Evolutionary conservation across 371 early-diverging fungal genomes (phyloP), one percentile per base, ranked within the genome.

Genomic region (Phascolomyces articulosus): DNA sequence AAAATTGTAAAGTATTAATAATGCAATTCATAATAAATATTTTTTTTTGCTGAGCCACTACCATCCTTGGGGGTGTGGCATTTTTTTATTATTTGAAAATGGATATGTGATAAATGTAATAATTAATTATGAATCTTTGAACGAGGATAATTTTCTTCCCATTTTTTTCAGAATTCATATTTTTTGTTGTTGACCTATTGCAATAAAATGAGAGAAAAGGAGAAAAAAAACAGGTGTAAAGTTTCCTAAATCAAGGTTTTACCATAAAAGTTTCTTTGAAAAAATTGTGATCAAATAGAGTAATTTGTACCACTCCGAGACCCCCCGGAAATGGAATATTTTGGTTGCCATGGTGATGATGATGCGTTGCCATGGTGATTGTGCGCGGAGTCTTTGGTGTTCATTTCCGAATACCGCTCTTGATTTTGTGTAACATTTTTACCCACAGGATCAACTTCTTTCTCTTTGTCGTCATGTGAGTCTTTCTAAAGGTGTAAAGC

Each of bases 351-450:
- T 34, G 34, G 34, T 34, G 34, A 34, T 34, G 11, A 9, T 9
- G 11, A 38, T 23, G n/a, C n/a, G 34, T 34, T 34, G 2, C 34
- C 34, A 34, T 34, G 34, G 34, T 34, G 34, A 34, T 34, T 9
- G 6, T 57, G 40, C 40, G 57, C 57, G 57, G 57, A 57, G 57
- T 57, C 57, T 34, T n/a, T 18, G n/a, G n/a, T 21, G 20, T 57
- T 57, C 57, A 57, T 57, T 38, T 57, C 57, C 57, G 57, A 31
- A 29, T 38, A 23, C 55, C 55, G 26, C 55, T 29, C 55, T 20
- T 16, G 16, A 18, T 34, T 10, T 13, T 20, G 51, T 51, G 51
- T 51, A 23, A 51, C 51, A 23, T 1, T n/a, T 51, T 1, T 10
- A 41, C 60, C 44, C 26, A 47, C 60, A 44, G 16, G 60, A 27